These are phyloP conservation scores for Phialophora verrucosa DNA, from an alignment of 2,329 filamentous ascomycete species.

Conservation along the genomic window DNA sequence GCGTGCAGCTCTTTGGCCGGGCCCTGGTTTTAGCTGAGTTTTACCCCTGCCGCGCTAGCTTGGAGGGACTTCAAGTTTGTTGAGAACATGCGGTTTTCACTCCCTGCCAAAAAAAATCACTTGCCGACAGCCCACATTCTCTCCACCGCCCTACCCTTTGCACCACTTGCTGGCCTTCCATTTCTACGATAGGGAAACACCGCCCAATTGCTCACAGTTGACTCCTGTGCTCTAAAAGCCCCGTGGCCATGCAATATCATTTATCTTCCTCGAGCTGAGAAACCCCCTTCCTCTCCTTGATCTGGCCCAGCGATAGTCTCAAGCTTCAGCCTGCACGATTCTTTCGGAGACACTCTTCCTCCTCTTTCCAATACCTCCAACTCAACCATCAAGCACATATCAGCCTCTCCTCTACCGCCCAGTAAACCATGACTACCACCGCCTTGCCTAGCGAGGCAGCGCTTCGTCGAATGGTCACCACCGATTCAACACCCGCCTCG, in stretches of 20 bases:
- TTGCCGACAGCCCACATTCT: constrained; percentile 11
- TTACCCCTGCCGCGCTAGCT: constrained; percentile 15
- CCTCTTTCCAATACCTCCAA: not conserved
- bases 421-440: constrained; percentile 57
- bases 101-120: constrained; percentile 18
- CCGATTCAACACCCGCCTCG: constrained; percentile 61
- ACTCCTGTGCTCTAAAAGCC: not conserved
- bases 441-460: constrained; percentile 54
- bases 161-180: not conserved
- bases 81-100: constrained; percentile 18
- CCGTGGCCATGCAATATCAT: not conserved
- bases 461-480: constrained; percentile 59
- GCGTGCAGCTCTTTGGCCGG: constrained; percentile 10
- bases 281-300: constrained; percentile 3
- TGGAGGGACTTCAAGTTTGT: constrained; percentile 11
- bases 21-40: not conserved
- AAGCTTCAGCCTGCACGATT: constrained; percentile 10
- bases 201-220: not conserved
- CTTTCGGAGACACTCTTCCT: not conserved
- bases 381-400: not conserved
- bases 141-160: constrained; percentile 14
- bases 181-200: constrained; percentile 5
- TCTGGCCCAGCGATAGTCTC: not conserved
- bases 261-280: constrained; percentile 9
- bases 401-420: not conserved